Percentiles rank a stretch among this genome's conserved stretches.
Evolutionary conservation across 2,329 filamentous ascomycete genomes (phyloP).

Genomic region (Phialocephala subalpina): DNA sequence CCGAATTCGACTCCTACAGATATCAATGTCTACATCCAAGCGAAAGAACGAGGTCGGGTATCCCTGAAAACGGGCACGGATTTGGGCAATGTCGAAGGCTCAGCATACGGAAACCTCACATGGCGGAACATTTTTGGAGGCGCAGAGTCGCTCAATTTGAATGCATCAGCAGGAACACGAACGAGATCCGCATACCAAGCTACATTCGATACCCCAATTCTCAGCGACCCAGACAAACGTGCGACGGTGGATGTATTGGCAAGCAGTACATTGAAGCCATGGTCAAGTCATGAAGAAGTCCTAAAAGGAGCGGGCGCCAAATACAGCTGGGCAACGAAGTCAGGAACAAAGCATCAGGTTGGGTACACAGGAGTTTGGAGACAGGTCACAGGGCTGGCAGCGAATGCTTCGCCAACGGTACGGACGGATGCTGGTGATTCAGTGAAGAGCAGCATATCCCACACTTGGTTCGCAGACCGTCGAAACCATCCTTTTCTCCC

Average conservation of each 20-base stretch:
- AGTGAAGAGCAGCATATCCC: conserved; percentile 86
- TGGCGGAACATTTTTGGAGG: conserved; percentile 95
- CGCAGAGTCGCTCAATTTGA: conserved; percentile 86
- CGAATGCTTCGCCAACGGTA: conserved; percentile 81
- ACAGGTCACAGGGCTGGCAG: conserved; percentile 81
- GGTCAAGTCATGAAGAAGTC: conserved; percentile 93
- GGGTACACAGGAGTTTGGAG: conserved; percentile 87
- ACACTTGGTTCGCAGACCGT: conserved; percentile 81
- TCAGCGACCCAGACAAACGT: conserved; percentile 83
- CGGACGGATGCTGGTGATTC: conserved; percentile 88
- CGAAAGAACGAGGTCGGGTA: conserved; percentile 81
- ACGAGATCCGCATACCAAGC: conserved; percentile 93
- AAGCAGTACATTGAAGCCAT: conserved; percentile 87
- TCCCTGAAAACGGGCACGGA: conserved; percentile 95
- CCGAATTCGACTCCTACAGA: conserved; percentile 77
- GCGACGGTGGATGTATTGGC: conserved; percentile 82
- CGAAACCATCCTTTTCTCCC: conserved; percentile 89
- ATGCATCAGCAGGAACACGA: conserved; percentile 87
- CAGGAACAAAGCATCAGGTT: conserved; percentile 77
- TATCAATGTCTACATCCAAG: conserved; percentile 80
- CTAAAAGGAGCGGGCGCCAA: conserved; percentile 80
- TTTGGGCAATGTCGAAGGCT: conserved; percentile 91
- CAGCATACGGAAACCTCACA: conserved; percentile 86
- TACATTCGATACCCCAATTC: conserved; percentile 81
- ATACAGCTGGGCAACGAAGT: conserved; percentile 74